Evolutionary conservation across 768 basidiomycete species (phyloP), one percentile per base, ranked within the genome.

Genomic region (Pleurotus eryngii): DNA sequence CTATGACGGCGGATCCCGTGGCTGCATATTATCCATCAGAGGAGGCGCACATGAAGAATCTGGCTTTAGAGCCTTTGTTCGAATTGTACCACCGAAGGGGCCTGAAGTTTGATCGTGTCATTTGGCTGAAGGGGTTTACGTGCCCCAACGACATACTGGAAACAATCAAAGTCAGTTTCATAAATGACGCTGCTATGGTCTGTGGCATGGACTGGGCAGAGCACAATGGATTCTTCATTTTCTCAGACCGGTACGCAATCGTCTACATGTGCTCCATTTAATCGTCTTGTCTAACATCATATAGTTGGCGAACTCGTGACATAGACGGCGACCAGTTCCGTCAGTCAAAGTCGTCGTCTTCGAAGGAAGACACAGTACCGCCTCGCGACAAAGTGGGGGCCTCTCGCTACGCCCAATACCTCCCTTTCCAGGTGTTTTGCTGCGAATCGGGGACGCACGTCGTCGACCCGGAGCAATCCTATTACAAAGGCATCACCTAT

Each of bases 141-240:
- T 99, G 97, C 68, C 97, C 97, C 2, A 96, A 94, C 66, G 97
- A 99, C 69, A 95, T 99, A 48, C 77, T 99, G 51, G 97, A 99
- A 73, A 96, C 91, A 20, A 85, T 98, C 68, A 87, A 95, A 61
- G 89, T 98, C 59, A 92, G 90, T 68, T 80, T 89, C 62, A 81
- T 82, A 30, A 99, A 98, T 67, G 85, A 95, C 62, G 97, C 97
- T 2, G 92, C 95, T 0, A 93, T 99, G 92, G 94, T 98, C 1
- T 98, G 97, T 67, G 96, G 95, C n/a, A 98, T 98, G 96, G 97
- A 99, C 67, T 99, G 97, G 97, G 96, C 95, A 9, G 95, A 99
- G 71, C 90, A 95, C 65, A 92, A 94, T 61, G 95, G 95, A 0
- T 90, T 93, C 73, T 99, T 98, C 78, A 95, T 98, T 63, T 98